Evolutionary conservation across 805 yeast genomes (phyloP).

Genomic region (Blastobotrys attinorum): DNA sequence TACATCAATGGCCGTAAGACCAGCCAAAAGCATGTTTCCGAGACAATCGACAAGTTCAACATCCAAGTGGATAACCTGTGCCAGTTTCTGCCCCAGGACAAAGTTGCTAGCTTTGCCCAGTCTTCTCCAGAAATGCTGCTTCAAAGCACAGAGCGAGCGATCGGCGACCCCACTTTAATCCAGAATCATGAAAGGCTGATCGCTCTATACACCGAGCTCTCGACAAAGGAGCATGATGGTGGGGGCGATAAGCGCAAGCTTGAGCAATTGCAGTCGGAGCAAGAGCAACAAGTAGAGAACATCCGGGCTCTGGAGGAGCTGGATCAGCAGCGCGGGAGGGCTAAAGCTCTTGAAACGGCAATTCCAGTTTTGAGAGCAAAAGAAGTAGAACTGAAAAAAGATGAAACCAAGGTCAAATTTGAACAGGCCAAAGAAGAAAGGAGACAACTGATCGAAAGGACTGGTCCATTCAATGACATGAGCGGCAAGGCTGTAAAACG

Average conservation of each 20-base stretch:
- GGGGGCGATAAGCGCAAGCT: not conserved
- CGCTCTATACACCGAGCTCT: constrained; percentile 38
- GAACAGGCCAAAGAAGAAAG: not conserved
- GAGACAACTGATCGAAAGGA: not conserved
- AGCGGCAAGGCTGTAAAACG: too few species aligned
- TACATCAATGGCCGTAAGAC: constrained; percentile 27
- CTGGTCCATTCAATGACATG: not conserved
- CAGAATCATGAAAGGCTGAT: constrained; percentile 51
- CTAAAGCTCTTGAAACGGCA: constrained; percentile 11
- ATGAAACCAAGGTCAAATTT: not conserved
- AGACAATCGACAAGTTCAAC: constrained; percentile 42
- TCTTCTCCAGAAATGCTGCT: constrained; percentile 68
- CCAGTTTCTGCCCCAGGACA: constrained; percentile 91
- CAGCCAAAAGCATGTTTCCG: constrained; percentile 34
- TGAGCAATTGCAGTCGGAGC: constrained; percentile 6
- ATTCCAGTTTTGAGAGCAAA: not conserved
- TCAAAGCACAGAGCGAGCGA: constrained; percentile 71
- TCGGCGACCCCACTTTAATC: constrained; percentile 53
- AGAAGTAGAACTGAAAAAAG: not conserved
- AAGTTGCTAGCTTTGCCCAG: constrained; percentile 87
- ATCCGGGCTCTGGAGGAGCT: not conserved
- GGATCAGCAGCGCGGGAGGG: constrained; percentile 3
- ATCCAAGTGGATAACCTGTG: constrained; percentile 88
- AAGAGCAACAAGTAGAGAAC: not conserved
- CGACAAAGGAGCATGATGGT: constrained; percentile 27